Percentiles rank a stretch among this genome's conserved stretches.
Evolutionary conservation across 805 yeast genomes (phyloP).

Genomic region (Suhomyces canberraensis): DNA sequence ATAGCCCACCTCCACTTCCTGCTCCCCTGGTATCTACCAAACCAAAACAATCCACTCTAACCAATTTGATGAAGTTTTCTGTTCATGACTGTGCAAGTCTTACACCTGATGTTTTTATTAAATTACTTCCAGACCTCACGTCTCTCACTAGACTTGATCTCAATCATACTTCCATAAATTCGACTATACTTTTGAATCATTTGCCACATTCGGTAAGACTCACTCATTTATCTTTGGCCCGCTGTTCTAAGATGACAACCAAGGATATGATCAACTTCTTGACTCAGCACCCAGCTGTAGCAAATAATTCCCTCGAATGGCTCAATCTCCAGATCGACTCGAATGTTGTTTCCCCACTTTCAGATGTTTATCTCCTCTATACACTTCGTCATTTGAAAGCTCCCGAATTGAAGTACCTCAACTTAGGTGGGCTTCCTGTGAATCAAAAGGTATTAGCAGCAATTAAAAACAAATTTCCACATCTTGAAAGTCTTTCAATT

Average conservation of each 20-base stretch:
- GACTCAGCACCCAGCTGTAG: slow-evolving; percentile 65
- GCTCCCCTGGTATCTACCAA: neutral
- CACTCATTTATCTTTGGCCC: slow-evolving; percentile 65
- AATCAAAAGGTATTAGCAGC: slow-evolving; percentile 35
- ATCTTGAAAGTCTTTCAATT: slow-evolving; percentile 42
- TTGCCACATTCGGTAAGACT: slow-evolving; percentile 57
- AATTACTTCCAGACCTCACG: slow-evolving; percentile 54
- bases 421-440: slow-evolving; percentile 65
- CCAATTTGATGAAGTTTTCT: slow-evolving; percentile 48
- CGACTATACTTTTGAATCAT: slow-evolving; percentile 49
- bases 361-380: slow-evolving; percentile 45
- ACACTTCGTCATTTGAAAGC: slow-evolving; percentile 45
- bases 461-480: slow-evolving; percentile 37
- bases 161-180: slow-evolving; percentile 74
- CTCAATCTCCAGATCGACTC: slow-evolving; percentile 62
- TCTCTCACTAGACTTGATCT: slow-evolving; percentile 68
- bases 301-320: slow-evolving; percentile 54
- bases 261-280: slow-evolving; percentile 68
- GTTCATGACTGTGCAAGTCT: slow-evolving; percentile 87
- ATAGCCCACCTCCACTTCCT: slow-evolving; percentile 2
- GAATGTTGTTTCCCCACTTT: slow-evolving; percentile 58
- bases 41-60: slow-evolving; percentile 6
- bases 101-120: slow-evolving; percentile 52
- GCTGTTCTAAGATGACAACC: slow-evolving; percentile 62
- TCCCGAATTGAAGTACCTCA: slow-evolving; percentile 46